A percentile compares a stretch with the other conserved stretches of the same genome.
Conservation (phyloP, 495 filamentous ascomycete genomes). For the Aspergillus asperescens region DNA sequence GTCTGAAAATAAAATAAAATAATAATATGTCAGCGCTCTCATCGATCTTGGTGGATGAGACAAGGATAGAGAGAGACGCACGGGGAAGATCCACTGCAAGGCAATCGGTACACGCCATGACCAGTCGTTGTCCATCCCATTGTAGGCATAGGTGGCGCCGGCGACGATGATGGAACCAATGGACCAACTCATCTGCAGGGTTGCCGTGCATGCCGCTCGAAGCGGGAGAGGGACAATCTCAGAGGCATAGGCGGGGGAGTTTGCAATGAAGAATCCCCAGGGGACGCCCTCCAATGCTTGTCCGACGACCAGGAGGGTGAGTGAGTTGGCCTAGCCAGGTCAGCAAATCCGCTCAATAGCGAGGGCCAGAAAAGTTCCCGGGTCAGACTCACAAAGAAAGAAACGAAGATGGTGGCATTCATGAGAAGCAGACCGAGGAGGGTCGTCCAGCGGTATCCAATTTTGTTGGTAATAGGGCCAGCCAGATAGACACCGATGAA, state of each 20-base stretch:
- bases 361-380: constrained; percentile 13
- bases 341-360: background rate
- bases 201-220: constrained; percentile 60
- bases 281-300: constrained; percentile 58
- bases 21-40: no score
- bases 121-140: no score
- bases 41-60: no score
- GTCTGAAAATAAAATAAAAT: constrained; percentile 23
- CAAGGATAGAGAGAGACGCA: no score
- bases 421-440: constrained; percentile 55
- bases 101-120: no score
- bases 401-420: constrained; percentile 59
- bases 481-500: constrained; percentile 64
- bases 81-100: constrained; percentile 75
- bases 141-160: constrained; percentile 56
- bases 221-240: constrained; percentile 64
- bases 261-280: constrained; percentile 71
- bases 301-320: background rate
- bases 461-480: constrained; percentile 58
- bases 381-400: constrained; percentile 53
- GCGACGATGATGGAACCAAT: constrained; percentile 64
- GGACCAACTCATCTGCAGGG: constrained; percentile 70
- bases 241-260: constrained; percentile 65
- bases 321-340: background rate
- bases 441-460: constrained; percentile 62